Conservation (phyloP, 1,284 basidiomycete genomes). For the Moesziomyces antarcticus region DNA sequence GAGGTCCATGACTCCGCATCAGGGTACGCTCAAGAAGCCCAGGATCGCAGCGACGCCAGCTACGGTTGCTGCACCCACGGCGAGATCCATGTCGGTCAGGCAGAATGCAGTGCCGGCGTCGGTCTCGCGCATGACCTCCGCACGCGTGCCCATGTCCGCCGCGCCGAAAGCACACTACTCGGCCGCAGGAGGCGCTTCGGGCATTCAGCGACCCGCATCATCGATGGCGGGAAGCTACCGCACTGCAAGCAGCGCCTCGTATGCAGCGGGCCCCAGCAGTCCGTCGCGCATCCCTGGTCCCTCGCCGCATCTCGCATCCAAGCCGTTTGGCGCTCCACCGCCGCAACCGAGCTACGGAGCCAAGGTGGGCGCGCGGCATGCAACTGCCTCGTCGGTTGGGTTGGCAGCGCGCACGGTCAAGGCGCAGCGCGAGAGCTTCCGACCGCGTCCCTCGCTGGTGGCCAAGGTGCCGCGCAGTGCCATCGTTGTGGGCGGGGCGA, state of each 20-base stretch:
- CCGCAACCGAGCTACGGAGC: slow-evolving; percentile 15
- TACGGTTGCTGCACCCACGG: slow-evolving; percentile 16
- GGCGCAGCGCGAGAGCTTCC: slow-evolving; percentile 41
- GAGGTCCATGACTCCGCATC: slow-evolving; percentile 31
- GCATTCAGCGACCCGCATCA: slow-evolving; percentile 25
- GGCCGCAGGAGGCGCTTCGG: slow-evolving; percentile 4
- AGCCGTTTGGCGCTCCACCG: slow-evolving; percentile 18
- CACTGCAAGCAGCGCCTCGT: slow-evolving; percentile 32
- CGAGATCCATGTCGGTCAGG: slow-evolving; percentile 19
- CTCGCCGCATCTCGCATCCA: slow-evolving; percentile 10
- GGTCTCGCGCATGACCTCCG: slow-evolving; percentile 27
- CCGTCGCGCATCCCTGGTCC: slow-evolving; percentile 46
- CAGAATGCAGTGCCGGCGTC: slow-evolving; percentile 20
- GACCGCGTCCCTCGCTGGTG: slow-evolving; percentile 43
- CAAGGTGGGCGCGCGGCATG: slow-evolving; percentile 22
- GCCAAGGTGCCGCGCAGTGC: slow-evolving; percentile 33
- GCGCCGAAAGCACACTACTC: slow-evolving; percentile 22
- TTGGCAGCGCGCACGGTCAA: slow-evolving; percentile 23
- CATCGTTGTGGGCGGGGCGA: slow-evolving; percentile 20
- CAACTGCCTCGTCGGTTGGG: slow-evolving; percentile 21
- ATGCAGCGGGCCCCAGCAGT: slow-evolving; percentile 28
- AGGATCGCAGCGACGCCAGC: slow-evolving; percentile 33
- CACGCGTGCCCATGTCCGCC: slow-evolving; percentile 31
- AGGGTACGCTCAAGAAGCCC: slow-evolving; percentile 41
- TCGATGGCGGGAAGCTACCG: slow-evolving; percentile 32